These are phyloP conservation scores for Macrolepiota fuliginosa DNA, from an alignment of 768 basidiomycete species.

Conservation along the genomic window DNA sequence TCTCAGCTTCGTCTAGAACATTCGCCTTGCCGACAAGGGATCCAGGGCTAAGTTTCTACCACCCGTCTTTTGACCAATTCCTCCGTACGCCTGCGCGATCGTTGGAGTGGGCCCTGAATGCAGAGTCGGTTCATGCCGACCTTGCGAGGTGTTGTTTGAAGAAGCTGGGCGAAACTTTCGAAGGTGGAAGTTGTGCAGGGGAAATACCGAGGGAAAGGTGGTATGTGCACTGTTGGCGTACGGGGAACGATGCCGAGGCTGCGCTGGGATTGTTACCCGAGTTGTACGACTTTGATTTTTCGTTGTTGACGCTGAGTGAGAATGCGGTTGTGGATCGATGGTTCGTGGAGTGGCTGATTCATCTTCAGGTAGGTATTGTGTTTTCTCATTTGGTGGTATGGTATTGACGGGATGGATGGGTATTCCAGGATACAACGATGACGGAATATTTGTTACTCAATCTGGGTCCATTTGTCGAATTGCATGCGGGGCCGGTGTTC, in stretches of 20 bases:
- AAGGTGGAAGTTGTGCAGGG: neutral
- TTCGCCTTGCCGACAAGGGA: neutral
- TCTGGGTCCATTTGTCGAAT: neutral
- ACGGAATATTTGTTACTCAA: neutral
- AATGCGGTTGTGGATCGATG: neutral
- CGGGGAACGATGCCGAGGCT: slow-evolving; percentile 4
- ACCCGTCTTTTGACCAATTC: slow-evolving; percentile 2
- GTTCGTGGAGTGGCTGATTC: slow-evolving; percentile 4
- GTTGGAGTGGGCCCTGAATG: slow-evolving; percentile 1
- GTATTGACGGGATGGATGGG: neutral
- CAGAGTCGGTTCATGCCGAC: neutral
- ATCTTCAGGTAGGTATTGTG: neutral
- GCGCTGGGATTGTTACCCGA: neutral
- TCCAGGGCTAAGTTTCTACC: neutral
- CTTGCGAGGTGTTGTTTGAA: slow-evolving; percentile 2
- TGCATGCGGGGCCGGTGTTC: neutral
- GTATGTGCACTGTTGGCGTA: slow-evolving; percentile 6
- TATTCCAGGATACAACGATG: neutral
- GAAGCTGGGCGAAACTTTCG: neutral
- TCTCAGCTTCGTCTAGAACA: neutral
- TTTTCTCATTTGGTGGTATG: neutral
- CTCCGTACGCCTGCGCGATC: slow-evolving; percentile 3
- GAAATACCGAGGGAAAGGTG: neutral
- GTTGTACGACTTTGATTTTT: slow-evolving; percentile 2
- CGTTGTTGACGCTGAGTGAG: neutral